Conservation (phyloP, 2,329 filamentous ascomycete species). For the Rosellinia necatrix region DNA sequence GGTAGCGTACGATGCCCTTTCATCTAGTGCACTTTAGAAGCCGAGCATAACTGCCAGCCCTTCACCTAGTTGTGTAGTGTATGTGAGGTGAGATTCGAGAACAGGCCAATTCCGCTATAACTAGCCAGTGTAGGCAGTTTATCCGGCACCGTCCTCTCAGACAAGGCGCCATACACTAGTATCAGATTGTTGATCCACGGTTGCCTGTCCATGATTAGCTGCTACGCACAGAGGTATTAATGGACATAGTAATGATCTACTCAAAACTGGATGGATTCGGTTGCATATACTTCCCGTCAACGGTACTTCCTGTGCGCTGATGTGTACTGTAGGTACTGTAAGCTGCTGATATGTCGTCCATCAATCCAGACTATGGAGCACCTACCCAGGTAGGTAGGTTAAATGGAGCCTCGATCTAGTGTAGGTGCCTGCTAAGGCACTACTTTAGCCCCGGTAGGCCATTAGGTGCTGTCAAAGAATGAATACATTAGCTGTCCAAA, state of each 20-base stretch:
- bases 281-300: not conserved
- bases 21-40: not conserved
- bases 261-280: not conserved
- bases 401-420: too few species aligned
- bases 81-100: not conserved
- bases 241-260: not conserved
- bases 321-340: too few species aligned
- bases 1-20: too few species aligned
- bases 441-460: not conserved
- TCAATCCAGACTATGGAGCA: too few species aligned
- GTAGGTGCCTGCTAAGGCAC: too few species aligned
- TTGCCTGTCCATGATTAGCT: not conserved
- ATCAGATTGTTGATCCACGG: too few species aligned
- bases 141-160: too few species aligned
- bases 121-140: too few species aligned
- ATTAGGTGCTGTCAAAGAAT: not conserved
- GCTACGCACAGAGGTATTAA: not conserved
- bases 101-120: not conserved
- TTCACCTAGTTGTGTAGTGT: not conserved
- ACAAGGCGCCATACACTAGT: too few species aligned
- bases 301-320: not conserved
- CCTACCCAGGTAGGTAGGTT: too few species aligned
- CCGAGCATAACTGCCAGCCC: not conserved
- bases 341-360: too few species aligned
- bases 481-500: conserved; percentile 11